These are phyloP conservation scores for Kitagawia praeruptora DNA, from an alignment of 129 eudicot species.

Conservation along the genomic window DNA sequence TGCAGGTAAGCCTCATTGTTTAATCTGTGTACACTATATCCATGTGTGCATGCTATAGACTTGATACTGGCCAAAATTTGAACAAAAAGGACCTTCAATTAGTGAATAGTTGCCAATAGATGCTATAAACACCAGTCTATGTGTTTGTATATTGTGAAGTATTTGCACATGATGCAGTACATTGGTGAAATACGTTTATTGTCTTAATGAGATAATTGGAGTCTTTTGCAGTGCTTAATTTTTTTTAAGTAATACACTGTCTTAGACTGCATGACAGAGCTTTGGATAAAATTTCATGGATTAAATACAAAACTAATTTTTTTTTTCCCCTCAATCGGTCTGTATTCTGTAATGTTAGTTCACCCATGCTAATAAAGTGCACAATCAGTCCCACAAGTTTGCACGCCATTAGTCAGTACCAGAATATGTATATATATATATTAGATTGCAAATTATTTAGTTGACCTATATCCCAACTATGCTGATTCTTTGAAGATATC, in stretches of 20 bases:
- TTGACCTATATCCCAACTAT: neutral
- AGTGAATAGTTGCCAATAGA: neutral
- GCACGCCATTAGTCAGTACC: neutral
- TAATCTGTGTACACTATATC: neutral
- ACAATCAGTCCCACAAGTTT: neutral
- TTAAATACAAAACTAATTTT: neutral
- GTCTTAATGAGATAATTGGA: neutral
- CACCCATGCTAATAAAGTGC: neutral
- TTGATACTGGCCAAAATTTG: neutral
- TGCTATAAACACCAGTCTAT: neutral
- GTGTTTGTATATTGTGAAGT: neutral
- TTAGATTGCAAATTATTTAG: neutral
- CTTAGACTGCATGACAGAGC: neutral
- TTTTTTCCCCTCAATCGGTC: neutral
- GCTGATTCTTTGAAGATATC: neutral
- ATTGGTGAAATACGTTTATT: neutral
- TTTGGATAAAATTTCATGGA: neutral
- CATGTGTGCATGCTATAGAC: neutral
- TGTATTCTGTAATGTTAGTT: neutral
- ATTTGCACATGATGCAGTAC: neutral
- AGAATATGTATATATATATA: neutral
- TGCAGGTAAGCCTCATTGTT: constrained; percentile 51
- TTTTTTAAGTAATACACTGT: neutral
- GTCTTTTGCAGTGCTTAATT: neutral
- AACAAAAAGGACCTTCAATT: neutral